phyloP scores from a whole-genome alignment of 2,329 filamentous ascomycete genomes.

The Colletotrichum limetticola region DNA sequence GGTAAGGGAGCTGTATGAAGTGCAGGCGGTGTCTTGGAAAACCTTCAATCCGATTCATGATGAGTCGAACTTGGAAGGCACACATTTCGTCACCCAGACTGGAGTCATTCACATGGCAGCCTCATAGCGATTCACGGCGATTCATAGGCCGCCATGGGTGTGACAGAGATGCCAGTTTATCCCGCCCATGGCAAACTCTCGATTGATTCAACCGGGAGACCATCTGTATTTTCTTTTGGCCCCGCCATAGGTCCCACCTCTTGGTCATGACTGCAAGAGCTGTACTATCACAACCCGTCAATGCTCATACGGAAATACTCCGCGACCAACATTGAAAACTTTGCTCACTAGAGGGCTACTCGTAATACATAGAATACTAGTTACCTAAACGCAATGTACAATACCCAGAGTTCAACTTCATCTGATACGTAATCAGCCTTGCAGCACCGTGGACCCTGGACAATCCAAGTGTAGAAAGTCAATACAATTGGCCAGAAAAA shows the following conservation, averaged over 20 bases:
- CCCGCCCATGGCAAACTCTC: not conserved
- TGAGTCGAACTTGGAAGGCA: not conserved
- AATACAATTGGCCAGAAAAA: constrained; percentile 25
- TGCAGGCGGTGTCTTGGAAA: not conserved
- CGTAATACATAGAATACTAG: not conserved
- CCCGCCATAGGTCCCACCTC: not conserved
- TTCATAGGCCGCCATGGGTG: not conserved
- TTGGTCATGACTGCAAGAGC: not conserved
- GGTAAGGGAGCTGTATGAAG: constrained; percentile 53
- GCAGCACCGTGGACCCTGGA: not conserved
- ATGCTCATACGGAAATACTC: not conserved
- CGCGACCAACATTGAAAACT: not conserved
- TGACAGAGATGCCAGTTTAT: not conserved
- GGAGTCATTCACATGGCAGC: not conserved
- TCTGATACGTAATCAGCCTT: constrained; percentile 29
- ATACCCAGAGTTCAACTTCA: not conserved
- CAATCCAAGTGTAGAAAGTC: not conserved
- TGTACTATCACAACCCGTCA: not conserved
- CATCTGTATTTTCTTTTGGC: not conserved
- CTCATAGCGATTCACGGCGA: constrained; percentile 1
- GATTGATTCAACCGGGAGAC: not conserved
- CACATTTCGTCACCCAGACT: not conserved
- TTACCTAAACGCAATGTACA: constrained; percentile 16
- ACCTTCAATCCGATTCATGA: constrained; percentile 5
- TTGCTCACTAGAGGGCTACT: not conserved